A percentile compares a stretch with the other conserved stretches of the same genome.
Conservation (phyloP, 1,139 yeast genomes). For the Saccharomyces hybrid region DNA sequence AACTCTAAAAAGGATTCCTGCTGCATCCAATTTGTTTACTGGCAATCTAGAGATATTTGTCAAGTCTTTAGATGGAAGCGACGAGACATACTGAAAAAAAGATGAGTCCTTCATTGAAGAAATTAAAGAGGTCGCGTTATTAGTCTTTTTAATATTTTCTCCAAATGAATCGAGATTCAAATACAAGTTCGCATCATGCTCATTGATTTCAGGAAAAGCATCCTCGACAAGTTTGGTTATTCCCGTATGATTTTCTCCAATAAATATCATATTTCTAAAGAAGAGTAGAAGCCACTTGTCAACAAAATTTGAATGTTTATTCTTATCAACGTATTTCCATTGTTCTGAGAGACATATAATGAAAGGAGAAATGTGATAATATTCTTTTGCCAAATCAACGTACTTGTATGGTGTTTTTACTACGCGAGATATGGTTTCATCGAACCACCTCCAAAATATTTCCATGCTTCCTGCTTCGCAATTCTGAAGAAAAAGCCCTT, state of each 20-base stretch:
- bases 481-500: conserved; percentile 13
- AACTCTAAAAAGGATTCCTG: conserved; percentile 39
- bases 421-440: conserved; percentile 65
- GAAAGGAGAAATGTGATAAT: conserved; percentile 52
- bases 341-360: conserved; percentile 66
- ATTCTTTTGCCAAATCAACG: conserved; percentile 51
- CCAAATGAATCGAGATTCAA: conserved; percentile 20
- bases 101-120: conserved; percentile 14
- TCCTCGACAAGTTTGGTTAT: conserved; percentile 31
- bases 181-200: conserved; percentile 9
- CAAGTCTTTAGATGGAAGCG: conserved; percentile 20
- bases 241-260: conserved; percentile 47
- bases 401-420: conserved; percentile 76
- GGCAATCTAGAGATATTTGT: conserved; percentile 32
- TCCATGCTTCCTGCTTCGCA: conserved; percentile 14
- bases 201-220: conserved; percentile 17
- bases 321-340: conserved; percentile 46
- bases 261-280: conserved; percentile 38
- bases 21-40: conserved; percentile 41
- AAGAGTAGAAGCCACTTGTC: conserved; percentile 48
- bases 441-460: conserved; percentile 53
- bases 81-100: conserved; percentile 28
- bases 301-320: conserved; percentile 21
- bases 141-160: conserved; percentile 7
- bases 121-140: conserved; percentile 9